Percentiles rank a stretch among this genome's conserved stretches.
phyloP scores from a whole-genome alignment of 1,284 basidiomycete genomes.

The Vanrija pseudolonga region DNA sequence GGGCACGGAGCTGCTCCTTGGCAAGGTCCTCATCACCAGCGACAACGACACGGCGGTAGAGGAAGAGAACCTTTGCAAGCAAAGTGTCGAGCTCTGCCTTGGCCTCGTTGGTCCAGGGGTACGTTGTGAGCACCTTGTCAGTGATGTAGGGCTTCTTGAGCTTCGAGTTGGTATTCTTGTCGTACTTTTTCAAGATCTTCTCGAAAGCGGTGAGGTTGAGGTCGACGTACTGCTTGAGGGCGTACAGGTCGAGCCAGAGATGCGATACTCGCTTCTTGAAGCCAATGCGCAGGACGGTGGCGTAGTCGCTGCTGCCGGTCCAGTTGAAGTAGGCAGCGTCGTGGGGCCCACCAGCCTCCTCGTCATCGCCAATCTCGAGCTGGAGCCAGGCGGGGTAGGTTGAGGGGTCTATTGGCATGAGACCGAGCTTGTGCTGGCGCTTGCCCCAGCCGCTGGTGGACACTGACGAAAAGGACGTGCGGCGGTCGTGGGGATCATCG shows the following conservation, averaged over 20 bases:
- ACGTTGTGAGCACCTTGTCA: conserved; percentile 63
- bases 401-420: conserved; percentile 34
- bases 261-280: conserved; percentile 88
- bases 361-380: conserved; percentile 8
- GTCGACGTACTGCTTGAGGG: conserved; percentile 86
- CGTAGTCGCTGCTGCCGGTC: conserved; percentile 78
- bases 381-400: conserved; percentile 30
- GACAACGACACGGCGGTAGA: conserved; percentile 86
- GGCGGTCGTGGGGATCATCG: conserved; percentile 28
- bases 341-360: conserved; percentile 1
- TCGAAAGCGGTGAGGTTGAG: conserved; percentile 91
- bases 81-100: conserved; percentile 65
- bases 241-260: conserved; percentile 78
- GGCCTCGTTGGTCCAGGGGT: conserved; percentile 64
- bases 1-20: conserved; percentile 74
- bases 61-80: conserved; percentile 62
- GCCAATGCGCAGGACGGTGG: conserved; percentile 79
- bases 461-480: conserved; percentile 39
- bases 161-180: conserved; percentile 86
- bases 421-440: conserved; percentile 11
- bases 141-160: conserved; percentile 81
- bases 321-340: conserved; percentile 56
- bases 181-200: conserved; percentile 98
- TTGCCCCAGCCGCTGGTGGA: conserved; percentile 17
- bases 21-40: conserved; percentile 69